These are phyloP conservation scores for Neonectria punicea DNA, from an alignment of 2,329 filamentous ascomycete genomes.

Conservation along the genomic window DNA sequence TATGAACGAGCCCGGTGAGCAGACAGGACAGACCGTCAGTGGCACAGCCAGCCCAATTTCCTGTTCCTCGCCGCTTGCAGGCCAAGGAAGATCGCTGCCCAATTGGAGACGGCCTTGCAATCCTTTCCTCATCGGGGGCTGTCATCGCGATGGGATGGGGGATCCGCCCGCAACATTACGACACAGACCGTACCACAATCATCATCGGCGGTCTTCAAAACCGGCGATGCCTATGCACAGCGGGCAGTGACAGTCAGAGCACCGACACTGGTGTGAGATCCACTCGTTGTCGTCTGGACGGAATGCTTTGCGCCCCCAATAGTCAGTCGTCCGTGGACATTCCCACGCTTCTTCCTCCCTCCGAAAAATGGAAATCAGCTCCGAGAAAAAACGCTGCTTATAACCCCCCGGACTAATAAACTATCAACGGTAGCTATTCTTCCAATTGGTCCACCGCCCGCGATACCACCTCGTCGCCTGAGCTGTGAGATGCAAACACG, in stretches of 20 bases:
- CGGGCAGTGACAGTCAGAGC: not conserved
- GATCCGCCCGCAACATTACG: not conserved
- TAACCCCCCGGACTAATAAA: not conserved
- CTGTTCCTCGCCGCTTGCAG: conserved; percentile 14
- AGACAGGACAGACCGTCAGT: not conserved
- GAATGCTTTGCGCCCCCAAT: not conserved
- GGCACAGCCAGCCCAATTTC: conserved; percentile 7
- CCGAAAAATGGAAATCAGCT: not conserved
- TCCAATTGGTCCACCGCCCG: not conserved
- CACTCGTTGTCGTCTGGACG: not conserved
- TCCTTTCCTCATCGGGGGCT: conserved; percentile 6
- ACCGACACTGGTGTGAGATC: not conserved
- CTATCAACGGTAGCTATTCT: not conserved
- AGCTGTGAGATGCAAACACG: not conserved
- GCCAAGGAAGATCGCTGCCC: not conserved
- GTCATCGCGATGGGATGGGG: not conserved
- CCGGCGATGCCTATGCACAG: too few relatives aligned
- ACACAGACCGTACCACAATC: not conserved
- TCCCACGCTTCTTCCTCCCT: not conserved
- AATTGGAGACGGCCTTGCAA: not conserved
- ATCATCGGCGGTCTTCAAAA: not conserved
- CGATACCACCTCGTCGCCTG: not conserved
- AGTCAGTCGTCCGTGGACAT: not conserved
- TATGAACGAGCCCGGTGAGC: conserved; percentile 4
- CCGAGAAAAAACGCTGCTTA: not conserved